A percentile compares a stretch with the other conserved stretches of the same genome.
These are phyloP conservation scores for Puccinia polysora DNA, from an alignment of 1,284 basidiomycete genomes.

Conservation along the genomic window DNA sequence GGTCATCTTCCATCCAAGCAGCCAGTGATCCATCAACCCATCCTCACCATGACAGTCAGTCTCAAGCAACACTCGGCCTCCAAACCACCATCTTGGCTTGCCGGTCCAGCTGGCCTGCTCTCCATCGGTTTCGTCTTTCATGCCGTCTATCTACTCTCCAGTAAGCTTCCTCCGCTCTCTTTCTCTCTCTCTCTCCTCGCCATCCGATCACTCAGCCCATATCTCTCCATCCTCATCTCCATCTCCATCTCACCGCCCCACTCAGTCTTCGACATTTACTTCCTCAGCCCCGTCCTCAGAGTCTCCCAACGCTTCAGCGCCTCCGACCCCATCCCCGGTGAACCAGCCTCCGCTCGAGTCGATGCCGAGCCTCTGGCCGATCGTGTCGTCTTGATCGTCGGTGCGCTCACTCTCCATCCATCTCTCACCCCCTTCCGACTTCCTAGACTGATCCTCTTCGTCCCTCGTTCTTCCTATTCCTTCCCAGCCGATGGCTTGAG, in stretches of 20 bases:
- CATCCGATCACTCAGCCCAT: slow-evolving; percentile 46
- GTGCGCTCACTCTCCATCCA: slow-evolving; percentile 54
- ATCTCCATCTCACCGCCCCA: too few species aligned
- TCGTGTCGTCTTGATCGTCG: slow-evolving; percentile 73
- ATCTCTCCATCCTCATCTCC: slow-evolving; percentile 18
- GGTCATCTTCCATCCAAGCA: too few species aligned
- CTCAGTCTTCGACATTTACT: slow-evolving; percentile 85
- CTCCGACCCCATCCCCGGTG: slow-evolving; percentile 56
- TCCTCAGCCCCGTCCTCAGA: slow-evolving; percentile 58
- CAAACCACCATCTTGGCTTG: too few species aligned
- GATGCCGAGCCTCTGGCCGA: slow-evolving; percentile 60
- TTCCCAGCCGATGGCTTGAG: slow-evolving; percentile 70
- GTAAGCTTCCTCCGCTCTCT: slow-evolving; percentile 45
- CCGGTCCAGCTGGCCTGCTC: slow-evolving; percentile 55
- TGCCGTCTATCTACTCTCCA: slow-evolving; percentile 65
- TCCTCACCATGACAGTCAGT: too few species aligned
- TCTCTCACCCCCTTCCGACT: background rate
- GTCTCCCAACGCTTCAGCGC: slow-evolving; percentile 43
- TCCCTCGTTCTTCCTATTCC: background rate
- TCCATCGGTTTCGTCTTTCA: slow-evolving; percentile 69
- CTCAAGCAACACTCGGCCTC: too few species aligned
- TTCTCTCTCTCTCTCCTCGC: background rate
- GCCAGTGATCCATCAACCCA: too few species aligned
- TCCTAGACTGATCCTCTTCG: too few species aligned
- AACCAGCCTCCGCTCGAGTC: slow-evolving; percentile 64